Percentiles rank a stretch among this genome's conserved stretches.
Evolutionary conservation across 176 grass and related monocot genomes (phyloP).

Genomic region (Avena insularis): DNA sequence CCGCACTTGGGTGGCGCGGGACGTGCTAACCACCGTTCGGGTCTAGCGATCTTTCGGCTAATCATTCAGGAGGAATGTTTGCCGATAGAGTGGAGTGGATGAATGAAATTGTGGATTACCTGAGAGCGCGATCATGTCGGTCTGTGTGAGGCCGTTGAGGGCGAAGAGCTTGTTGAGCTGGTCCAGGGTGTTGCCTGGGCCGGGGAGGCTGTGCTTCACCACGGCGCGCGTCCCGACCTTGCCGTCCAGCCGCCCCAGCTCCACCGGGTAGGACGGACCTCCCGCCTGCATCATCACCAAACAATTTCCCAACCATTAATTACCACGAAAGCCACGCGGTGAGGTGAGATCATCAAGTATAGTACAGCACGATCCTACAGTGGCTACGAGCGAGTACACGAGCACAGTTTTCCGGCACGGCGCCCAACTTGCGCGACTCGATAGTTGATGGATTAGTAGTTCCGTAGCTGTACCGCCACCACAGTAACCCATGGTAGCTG

Average conservation of each 20-base stretch:
- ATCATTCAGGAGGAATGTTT: neutral
- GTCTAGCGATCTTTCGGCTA: neutral
- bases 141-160: conserved; percentile 78
- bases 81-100: neutral
- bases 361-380: too few relatives aligned
- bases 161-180: conserved; percentile 78
- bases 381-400: neutral
- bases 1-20: neutral
- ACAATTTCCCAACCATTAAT: neutral
- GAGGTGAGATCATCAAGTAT: neutral
- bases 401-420: conserved; percentile 19
- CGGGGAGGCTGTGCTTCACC: conserved; percentile 83
- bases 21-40: conserved; percentile 5
- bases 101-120: conserved; percentile 11
- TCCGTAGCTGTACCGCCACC: neutral
- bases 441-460: neutral
- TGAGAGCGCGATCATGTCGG: conserved; percentile 89
- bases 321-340: neutral
- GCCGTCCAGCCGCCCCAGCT: conserved; percentile 82
- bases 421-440: neutral
- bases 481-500: neutral
- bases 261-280: conserved; percentile 71
- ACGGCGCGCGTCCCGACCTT: conserved; percentile 69
- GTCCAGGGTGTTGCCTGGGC: conserved; percentile 56
- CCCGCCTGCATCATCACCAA: conserved; percentile 42